A percentile compares a stretch with the other conserved stretches of the same genome.
Evolutionary conservation across 2,329 filamentous ascomycete species (phyloP).

Genomic region (Exophiala sideris): DNA sequence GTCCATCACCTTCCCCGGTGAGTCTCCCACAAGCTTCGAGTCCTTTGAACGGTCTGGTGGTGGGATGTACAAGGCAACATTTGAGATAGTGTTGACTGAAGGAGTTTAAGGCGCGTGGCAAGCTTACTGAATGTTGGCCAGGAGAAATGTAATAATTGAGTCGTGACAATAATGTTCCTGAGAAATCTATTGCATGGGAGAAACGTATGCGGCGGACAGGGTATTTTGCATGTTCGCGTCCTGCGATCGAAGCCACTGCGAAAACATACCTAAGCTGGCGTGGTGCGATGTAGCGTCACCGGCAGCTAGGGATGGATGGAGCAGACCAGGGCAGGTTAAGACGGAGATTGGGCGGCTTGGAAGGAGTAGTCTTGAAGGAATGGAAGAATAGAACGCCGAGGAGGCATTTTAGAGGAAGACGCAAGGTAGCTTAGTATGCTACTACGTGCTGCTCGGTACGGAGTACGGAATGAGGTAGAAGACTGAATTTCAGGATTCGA

Average conservation of each 20-base stretch:
- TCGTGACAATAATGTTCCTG: constrained; percentile 4
- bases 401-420: constrained; percentile 9
- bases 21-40: constrained; percentile 13
- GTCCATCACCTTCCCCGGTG: constrained; percentile 18
- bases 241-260: constrained; percentile 15
- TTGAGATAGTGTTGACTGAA: constrained; percentile 8
- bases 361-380: background rate
- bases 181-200: constrained; percentile 4
- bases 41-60: constrained; percentile 10
- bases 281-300: constrained; percentile 2
- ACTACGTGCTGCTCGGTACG: constrained; percentile 1
- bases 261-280: constrained; percentile 20
- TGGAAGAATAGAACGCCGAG: background rate
- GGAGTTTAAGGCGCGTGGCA: constrained; percentile 7
- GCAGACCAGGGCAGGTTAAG: background rate
- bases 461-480: constrained; percentile 5
- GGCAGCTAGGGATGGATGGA: constrained; percentile 8
- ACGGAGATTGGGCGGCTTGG: constrained; percentile 7
- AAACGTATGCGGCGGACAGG: constrained; percentile 9
- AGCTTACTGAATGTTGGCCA: background rate
- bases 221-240: constrained; percentile 18
- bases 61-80: constrained; percentile 18
- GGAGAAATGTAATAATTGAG: background rate
- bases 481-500: background rate
- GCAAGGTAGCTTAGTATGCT: background rate